phyloP scores from a whole-genome alignment of 2,329 filamentous ascomycete species.

The Colletotrichum sp. region DNA sequence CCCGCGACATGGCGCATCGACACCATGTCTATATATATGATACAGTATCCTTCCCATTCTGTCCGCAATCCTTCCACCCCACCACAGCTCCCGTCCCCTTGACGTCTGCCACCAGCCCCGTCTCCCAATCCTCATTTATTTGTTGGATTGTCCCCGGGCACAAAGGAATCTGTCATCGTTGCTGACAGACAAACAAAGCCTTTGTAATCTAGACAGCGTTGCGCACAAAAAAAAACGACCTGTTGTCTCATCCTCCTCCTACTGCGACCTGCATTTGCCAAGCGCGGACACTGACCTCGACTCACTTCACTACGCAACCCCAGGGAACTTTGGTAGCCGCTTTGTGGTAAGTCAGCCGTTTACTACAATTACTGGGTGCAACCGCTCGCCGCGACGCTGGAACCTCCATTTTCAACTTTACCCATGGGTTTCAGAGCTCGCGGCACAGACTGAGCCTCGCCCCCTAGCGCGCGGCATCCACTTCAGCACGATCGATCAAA shows the following conservation, averaged over 20 bases:
- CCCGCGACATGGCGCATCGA: slow-evolving; percentile 9
- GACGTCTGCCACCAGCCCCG: background rate
- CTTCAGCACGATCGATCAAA: slow-evolving; percentile 6
- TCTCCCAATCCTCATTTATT: background rate
- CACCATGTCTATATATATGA: slow-evolving; percentile 20
- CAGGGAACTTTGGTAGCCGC: background rate
- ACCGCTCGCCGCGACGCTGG: background rate
- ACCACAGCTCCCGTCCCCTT: background rate
- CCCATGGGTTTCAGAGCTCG: slow-evolving; percentile 15
- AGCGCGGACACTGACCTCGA: background rate
- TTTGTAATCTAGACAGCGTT: background rate
- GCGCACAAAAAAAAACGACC: background rate
- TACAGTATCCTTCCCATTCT: slow-evolving; percentile 11
- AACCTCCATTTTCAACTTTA: background rate
- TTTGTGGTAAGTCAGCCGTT: slow-evolving; percentile 5
- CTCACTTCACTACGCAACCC: background rate
- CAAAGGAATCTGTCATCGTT: background rate
- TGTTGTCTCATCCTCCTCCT: slow-evolving; percentile 7
- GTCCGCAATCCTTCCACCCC: slow-evolving; percentile 12
- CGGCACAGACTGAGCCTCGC: slow-evolving; percentile 14
- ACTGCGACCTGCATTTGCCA: slow-evolving; percentile 9
- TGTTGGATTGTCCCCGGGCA: background rate
- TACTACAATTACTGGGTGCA: background rate
- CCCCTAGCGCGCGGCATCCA: slow-evolving; percentile 19
- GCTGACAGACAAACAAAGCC: slow-evolving; percentile 3